Evolutionary conservation across 2,329 filamentous ascomycete genomes (phyloP).

Genomic region (Microdochium bolleyi): DNA sequence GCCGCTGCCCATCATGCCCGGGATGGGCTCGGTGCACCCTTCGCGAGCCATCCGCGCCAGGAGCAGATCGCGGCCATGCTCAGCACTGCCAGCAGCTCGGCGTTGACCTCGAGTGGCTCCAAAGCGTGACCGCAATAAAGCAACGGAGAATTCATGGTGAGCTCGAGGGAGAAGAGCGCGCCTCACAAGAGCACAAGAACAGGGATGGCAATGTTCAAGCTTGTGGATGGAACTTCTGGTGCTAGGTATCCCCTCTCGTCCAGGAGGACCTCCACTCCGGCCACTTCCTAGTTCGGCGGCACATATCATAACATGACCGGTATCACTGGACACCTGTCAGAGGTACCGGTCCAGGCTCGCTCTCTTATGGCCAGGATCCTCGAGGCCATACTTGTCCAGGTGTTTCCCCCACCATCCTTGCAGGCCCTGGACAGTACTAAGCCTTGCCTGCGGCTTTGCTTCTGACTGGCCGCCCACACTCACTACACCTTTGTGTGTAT

Average conservation of each 20-base stretch:
- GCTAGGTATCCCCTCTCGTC: background rate
- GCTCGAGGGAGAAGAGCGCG: background rate
- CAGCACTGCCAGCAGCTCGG: no score
- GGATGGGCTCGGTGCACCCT: background rate
- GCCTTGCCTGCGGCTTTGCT: background rate
- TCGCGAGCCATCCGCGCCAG: no score
- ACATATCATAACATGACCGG: background rate
- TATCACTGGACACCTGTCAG: background rate
- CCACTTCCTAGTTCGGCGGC: slow-evolving; percentile 1
- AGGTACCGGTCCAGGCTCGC: background rate
- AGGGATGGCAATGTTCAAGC: background rate
- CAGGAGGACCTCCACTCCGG: background rate
- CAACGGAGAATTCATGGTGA: no score
- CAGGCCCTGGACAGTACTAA: background rate
- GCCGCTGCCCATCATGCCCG: background rate
- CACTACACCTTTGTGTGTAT: background rate
- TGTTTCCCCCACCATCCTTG: background rate
- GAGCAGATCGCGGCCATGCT: no score
- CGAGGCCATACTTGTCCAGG: background rate
- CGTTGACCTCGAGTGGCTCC: no score
- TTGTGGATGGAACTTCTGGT: background rate
- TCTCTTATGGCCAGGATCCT: background rate
- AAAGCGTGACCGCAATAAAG: no score
- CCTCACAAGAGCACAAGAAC: background rate
- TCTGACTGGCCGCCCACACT: background rate